Evolutionary conservation across 768 basidiomycete species (phyloP).

Genomic region (Harrya chromipes): DNA sequence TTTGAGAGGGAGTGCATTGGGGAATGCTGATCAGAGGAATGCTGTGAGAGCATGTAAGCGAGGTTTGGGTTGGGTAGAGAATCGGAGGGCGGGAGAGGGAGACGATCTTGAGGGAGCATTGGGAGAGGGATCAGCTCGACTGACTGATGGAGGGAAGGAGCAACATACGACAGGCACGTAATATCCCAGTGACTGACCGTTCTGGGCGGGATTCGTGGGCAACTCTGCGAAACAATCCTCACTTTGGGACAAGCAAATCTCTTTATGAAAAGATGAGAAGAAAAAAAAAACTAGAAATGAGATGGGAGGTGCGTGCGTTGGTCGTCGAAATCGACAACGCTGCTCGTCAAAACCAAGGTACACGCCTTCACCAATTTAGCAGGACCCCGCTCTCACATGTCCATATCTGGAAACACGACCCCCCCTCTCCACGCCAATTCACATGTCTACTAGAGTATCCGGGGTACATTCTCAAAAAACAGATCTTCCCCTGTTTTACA

Average conservation of each 20-base stretch:
- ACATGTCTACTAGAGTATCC: constrained; percentile 19
- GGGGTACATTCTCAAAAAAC: constrained; percentile 9
- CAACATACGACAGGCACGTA: constrained; percentile 1
- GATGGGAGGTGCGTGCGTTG: neutral
- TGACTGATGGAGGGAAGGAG: constrained; percentile 1
- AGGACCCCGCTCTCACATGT: constrained; percentile 11
- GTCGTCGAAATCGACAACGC: constrained; percentile 11
- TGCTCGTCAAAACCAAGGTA: constrained; percentile 15
- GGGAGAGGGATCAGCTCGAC: constrained; percentile 32
- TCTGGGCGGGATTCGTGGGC: constrained; percentile 1
- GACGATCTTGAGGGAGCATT: constrained; percentile 38
- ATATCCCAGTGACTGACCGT: neutral
- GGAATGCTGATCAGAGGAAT: constrained; percentile 14
- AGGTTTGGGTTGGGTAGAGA: constrained; percentile 20
- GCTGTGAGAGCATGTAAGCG: constrained; percentile 18
- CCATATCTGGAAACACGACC: constrained; percentile 12
- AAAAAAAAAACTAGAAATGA: neutral
- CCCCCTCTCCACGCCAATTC: constrained; percentile 16
- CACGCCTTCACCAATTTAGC: constrained; percentile 1
- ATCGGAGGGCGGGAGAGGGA: constrained; percentile 19
- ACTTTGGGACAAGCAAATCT: constrained; percentile 17
- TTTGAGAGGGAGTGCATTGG: constrained; percentile 25
- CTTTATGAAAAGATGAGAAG: constrained; percentile 5
- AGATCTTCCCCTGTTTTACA: constrained; percentile 6
- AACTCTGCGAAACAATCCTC: neutral